phyloP scores from a whole-genome alignment of 306 rosid genomes.

The Dryas octopetala region DNA sequence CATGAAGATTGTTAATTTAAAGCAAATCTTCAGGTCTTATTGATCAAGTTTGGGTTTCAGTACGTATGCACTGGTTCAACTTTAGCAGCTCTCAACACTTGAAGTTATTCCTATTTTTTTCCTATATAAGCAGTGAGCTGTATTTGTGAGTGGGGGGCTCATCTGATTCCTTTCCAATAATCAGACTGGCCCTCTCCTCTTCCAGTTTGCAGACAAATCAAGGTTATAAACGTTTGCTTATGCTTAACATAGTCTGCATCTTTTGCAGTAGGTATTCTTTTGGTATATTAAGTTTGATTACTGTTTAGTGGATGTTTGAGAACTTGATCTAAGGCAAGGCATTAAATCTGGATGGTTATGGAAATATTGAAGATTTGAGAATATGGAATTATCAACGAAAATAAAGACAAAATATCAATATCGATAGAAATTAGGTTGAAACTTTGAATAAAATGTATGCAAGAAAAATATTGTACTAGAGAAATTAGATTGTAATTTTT shows the following conservation, averaged over 20 bases:
- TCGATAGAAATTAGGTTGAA: constrained; percentile 3
- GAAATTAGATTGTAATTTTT: constrained; percentile 5
- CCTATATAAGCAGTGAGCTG: constrained; percentile 8
- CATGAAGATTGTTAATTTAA: neutral
- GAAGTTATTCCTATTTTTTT: neutral
- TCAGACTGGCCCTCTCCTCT: neutral
- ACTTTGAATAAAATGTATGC: neutral
- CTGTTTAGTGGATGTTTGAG: neutral
- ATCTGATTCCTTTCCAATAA: constrained; percentile 12
- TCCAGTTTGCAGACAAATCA: constrained; percentile 6
- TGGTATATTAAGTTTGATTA: neutral
- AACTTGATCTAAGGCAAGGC: constrained; percentile 2
- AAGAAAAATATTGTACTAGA: neutral
- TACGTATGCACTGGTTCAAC: constrained; percentile 9
- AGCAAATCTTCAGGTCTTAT: constrained; percentile 9
- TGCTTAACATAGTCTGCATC: neutral
- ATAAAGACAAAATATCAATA: neutral
- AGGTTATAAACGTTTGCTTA: constrained; percentile 1
- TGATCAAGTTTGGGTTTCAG: constrained; percentile 16
- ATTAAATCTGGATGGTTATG: neutral
- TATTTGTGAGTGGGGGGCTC: neutral
- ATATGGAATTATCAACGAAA: neutral
- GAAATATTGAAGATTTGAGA: neutral
- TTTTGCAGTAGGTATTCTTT: neutral
- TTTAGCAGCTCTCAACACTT: constrained; percentile 3